Evolutionary conservation across 352 stramenopile species (phyloP), one percentile per base, ranked within the genome.

Genomic region (Globisporangium irregulare): DNA sequence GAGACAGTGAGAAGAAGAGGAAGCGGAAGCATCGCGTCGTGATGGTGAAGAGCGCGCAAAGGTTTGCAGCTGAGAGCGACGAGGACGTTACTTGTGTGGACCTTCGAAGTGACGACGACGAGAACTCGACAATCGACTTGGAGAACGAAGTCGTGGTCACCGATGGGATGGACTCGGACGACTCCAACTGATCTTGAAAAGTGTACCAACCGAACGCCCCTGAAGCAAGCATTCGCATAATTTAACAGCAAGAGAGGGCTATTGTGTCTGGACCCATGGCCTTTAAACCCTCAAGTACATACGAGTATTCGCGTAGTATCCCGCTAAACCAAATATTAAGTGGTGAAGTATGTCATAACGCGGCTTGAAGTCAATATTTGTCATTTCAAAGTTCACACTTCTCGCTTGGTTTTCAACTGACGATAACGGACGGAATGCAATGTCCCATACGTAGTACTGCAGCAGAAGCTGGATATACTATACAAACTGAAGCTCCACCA

Each of bases 391-490:
- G 22, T 56, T 56, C 22, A 56, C 50, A 56, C n/a, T 22, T 15
- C 18, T 0, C 22, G 14, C 4, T 8, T 58, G 29, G 24, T 8
- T 58, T 5, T 58, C 24, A 22, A 38, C 20, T 36, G 12, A 58
- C 3, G 24, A 24, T 46, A 20, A 20, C 41, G 8, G 15, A 6
- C 15, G 15, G 0, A 22, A n/a, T 5, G n/a, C 4, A 1, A 24
- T 3, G 53, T 73, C 69, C 78, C 76, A 73, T 75, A 84, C 79
- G 76, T 50, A 86, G 72, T 78, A 5, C 75, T 64, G 46, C 29
- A 1, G 58, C 1, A 38, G 1, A 1, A 1, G 8, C 1, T 0
- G 0, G 62, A 0, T 82, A 86, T 82, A 84, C 27, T 60, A 8
- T 18, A 9, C 18, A 8, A 9, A 2, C 41, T 68, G 6, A 29